These are phyloP conservation scores for Plasmodium coatneyi DNA, from an alignment of 169 alveolate genomes.

Conservation along the genomic window DNA sequence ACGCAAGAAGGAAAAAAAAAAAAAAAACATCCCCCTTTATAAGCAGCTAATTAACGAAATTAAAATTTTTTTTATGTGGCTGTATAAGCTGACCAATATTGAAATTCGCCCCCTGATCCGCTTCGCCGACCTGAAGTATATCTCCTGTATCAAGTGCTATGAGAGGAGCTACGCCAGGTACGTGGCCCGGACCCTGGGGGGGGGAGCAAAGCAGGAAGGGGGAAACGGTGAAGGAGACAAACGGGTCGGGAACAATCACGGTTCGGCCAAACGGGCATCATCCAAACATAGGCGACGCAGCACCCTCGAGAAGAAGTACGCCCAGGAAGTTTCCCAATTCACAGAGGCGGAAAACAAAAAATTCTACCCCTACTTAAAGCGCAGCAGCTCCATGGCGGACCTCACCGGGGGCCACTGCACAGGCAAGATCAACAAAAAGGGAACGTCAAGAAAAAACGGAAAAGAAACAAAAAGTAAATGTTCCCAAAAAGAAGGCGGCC, in stretches of 20 bases:
- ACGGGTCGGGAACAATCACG: not conserved
- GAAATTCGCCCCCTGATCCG: slow-evolving; percentile 62
- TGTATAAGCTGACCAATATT: slow-evolving; percentile 50
- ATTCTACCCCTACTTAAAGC: slow-evolving; percentile 7
- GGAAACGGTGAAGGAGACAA: not conserved
- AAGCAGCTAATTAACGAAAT: slow-evolving; percentile 65
- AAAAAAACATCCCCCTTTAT: slow-evolving; percentile 30
- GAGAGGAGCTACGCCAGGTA: slow-evolving; percentile 33
- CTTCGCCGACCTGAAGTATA: slow-evolving; percentile 46
- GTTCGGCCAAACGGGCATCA: not conserved
- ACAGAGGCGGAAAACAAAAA: slow-evolving; percentile 8
- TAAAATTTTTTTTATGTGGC: slow-evolving; percentile 63
- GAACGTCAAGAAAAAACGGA: not conserved
- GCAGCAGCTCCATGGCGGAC: not conserved
- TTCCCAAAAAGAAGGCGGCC: not conserved
- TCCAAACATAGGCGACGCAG: not conserved
- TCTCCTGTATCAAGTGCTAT: slow-evolving; percentile 22
- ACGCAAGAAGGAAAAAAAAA: slow-evolving; percentile 21
- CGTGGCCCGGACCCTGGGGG: not conserved
- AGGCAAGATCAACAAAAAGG: not conserved
- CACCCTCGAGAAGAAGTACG: not conserved
- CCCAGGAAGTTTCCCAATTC: slow-evolving; percentile 19
- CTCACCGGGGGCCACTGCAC: not conserved
- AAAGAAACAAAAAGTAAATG: not conserved
- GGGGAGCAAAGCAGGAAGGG: not conserved